Evolutionary conservation across 768 basidiomycete species (phyloP).

Genomic region (Neoboletus magnificus): DNA sequence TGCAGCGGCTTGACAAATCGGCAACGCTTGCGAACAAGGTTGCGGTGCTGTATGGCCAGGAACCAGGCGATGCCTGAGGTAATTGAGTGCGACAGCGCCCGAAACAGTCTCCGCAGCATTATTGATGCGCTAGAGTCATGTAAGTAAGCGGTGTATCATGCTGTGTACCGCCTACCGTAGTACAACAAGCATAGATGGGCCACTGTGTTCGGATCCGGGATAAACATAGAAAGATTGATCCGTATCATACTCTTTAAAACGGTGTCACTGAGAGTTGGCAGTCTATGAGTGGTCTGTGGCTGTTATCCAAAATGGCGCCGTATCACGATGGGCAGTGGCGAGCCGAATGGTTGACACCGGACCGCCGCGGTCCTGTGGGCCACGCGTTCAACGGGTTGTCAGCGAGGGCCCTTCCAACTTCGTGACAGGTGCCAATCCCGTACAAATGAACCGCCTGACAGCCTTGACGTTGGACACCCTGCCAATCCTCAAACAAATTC

Average conservation of each 20-base stretch:
- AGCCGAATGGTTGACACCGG: neutral
- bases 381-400: neutral
- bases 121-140: neutral
- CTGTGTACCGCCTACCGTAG: neutral
- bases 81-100: conserved; percentile 7
- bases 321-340: neutral
- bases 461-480: neutral
- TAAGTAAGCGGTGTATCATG: conserved; percentile 6
- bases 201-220: neutral
- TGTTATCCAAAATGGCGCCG: neutral
- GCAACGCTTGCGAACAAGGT: neutral
- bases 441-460: neutral
- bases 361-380: neutral
- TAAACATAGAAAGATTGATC: conserved; percentile 8
- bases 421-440: neutral
- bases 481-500: neutral
- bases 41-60: conserved; percentile 15
- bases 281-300: neutral
- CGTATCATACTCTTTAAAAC: neutral
- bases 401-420: no score
- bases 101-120: conserved; percentile 5
- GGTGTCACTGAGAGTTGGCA: neutral
- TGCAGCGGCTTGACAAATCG: conserved; percentile 5
- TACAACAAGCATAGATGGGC: neutral
- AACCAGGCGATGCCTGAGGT: conserved; percentile 17